These are phyloP conservation scores for Leccinum insolens DNA, from an alignment of 1,284 basidiomycete species.

Conservation along the genomic window DNA sequence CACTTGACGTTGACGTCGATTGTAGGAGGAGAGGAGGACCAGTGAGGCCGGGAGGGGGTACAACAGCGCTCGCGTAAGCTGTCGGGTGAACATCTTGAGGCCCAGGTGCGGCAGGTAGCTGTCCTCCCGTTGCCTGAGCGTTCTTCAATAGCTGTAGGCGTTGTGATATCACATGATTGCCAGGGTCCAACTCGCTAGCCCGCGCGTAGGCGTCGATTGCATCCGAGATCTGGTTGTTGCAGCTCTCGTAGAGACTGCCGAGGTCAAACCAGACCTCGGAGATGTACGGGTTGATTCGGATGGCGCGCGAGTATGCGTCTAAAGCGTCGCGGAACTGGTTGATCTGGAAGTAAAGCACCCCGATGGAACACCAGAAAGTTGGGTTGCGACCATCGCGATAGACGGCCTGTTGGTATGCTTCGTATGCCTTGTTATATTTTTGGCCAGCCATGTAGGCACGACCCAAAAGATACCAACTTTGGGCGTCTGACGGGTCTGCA, in stretches of 20 bases:
- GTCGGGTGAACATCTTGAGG: conserved; percentile 96
- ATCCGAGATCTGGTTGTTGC: conserved; percentile 99
- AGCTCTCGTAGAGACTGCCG: conserved; percentile 95
- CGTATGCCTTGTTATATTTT: conserved; percentile 99
- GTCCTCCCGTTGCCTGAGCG: conserved; percentile 79
- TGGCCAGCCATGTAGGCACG: conserved; percentile 99
- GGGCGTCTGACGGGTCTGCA: conserved; percentile 90
- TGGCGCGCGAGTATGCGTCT: conserved; percentile 97
- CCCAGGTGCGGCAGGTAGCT: conserved; percentile 80
- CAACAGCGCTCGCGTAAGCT: conserved; percentile 80
- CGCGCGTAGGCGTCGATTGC: conserved; percentile 98
- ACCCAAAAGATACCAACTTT: conserved; percentile 98
- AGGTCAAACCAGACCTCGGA: conserved; percentile 99
- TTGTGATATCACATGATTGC: conserved; percentile 77
- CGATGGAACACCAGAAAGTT: conserved; percentile 99
- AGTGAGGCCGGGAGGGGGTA: conserved; percentile 61
- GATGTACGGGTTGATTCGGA: conserved; percentile 98
- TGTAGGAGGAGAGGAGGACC: conserved; percentile 55
- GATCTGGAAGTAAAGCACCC: conserved; percentile 99
- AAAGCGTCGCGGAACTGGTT: conserved; percentile 98
- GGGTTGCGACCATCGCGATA: conserved; percentile 99
- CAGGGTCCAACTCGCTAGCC: conserved; percentile 87
- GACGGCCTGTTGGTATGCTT: conserved; percentile 98
- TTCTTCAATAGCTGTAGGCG: conserved; percentile 78
- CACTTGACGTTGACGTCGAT: conserved; percentile 40